A percentile compares a stretch with the other conserved stretches of the same genome.
Conservation (phyloP, 2,329 filamentous ascomycete genomes). For the Amauroascus niger region DNA sequence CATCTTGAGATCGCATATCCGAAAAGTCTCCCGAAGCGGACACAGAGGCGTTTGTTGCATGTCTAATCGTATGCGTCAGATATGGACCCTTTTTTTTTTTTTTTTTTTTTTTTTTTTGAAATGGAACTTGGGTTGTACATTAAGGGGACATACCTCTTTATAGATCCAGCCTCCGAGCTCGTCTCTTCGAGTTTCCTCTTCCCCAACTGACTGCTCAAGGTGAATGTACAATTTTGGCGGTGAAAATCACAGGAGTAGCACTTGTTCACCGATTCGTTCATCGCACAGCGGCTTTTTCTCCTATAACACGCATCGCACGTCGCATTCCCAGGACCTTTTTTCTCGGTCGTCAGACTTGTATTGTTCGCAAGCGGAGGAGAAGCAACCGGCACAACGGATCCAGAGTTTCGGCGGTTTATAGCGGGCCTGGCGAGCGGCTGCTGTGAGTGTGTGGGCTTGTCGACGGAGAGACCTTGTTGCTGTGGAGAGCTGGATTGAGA, state of each 20-base stretch:
- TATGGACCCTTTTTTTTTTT: too few species aligned
- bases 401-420: background rate
- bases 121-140: background rate
- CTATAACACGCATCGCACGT: conserved; percentile 37
- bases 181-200: conserved; percentile 35
- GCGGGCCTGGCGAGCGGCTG: background rate
- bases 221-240: conserved; percentile 38
- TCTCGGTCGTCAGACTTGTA: background rate
- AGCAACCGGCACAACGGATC: background rate
- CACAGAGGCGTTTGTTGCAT: conserved; percentile 2
- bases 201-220: conserved; percentile 26
- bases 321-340: conserved; percentile 10
- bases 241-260: conserved; percentile 39
- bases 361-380: conserved; percentile 2
- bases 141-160: conserved; percentile 28
- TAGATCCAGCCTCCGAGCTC: conserved; percentile 23
- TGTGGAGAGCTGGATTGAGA: background rate
- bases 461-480: background rate
- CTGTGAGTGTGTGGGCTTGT: background rate
- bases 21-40: background rate
- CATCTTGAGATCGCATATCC: background rate
- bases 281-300: conserved; percentile 36
- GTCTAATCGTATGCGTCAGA: too few species aligned
- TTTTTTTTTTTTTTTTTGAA: too few species aligned
- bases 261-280: conserved; percentile 37